Percentiles rank a stretch among this genome's conserved stretches.
phyloP scores from a whole-genome alignment of 2,329 filamentous ascomycete genomes.

The Teratosphaeria destructans region DNA sequence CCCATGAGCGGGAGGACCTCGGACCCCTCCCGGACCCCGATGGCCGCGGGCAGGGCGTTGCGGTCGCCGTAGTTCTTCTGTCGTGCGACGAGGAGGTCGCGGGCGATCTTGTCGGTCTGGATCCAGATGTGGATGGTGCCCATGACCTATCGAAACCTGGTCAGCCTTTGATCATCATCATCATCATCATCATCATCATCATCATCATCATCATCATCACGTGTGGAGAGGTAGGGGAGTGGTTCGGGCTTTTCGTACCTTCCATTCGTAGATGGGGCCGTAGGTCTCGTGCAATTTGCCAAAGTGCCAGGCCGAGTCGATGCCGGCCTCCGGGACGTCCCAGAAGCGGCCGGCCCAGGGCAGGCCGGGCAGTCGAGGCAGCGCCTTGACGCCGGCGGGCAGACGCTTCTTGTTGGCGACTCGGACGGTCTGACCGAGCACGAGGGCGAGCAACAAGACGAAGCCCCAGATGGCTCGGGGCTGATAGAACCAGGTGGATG shows the following conservation, averaged over 20 bases:
- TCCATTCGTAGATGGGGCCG: constrained; percentile 27
- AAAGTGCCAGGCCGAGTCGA: constrained; percentile 26
- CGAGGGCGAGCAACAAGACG: neutral
- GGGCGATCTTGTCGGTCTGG: constrained; percentile 26
- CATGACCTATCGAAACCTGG: constrained; percentile 10
- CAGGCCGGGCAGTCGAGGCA: constrained; percentile 16
- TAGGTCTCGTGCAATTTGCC: constrained; percentile 25
- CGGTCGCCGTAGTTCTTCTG: constrained; percentile 26
- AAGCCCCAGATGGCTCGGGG: neutral
- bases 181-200: no score
- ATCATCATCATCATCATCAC: no score
- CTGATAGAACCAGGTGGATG: neutral
- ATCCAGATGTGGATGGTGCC: constrained; percentile 25
- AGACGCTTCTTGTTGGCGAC: constrained; percentile 6
- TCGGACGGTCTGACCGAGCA: neutral
- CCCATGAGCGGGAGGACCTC: constrained; percentile 26
- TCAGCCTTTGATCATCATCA: no score
- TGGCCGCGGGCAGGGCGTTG: constrained; percentile 24
- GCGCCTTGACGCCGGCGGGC: constrained; percentile 14
- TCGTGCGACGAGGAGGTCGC: constrained; percentile 24
- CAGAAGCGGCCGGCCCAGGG: constrained; percentile 24
- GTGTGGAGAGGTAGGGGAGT: no score
- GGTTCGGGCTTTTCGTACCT: constrained; percentile 7
- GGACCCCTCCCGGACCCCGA: constrained; percentile 21
- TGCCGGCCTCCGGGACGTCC: constrained; percentile 23